Evolutionary conservation across 208 protist genomes (phyloP), one percentile per base, ranked within the genome.

Genomic region (Acanthamoeba royreba): DNA sequence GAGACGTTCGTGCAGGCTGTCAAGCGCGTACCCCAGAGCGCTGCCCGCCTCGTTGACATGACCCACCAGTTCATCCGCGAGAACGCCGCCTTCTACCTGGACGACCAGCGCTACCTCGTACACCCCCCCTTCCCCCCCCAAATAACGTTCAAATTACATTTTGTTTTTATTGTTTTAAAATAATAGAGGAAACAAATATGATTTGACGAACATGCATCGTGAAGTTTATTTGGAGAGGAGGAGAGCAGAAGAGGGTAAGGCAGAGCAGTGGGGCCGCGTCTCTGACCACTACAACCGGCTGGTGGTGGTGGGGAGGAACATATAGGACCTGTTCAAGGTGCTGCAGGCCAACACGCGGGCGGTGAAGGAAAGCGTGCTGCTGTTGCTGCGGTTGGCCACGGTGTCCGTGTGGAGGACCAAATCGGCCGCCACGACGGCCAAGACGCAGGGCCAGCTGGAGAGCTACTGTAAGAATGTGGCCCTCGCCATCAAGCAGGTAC

Each of bases 331-430:
- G 25, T 86, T 86, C 46, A 55, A 86, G 77, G 40, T 58, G 13
- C 77, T 86, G n/a, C 40, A 55, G 38, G 46, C 77, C 11, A 86
- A 55, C 46, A 55, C 77, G 1, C 7, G 46, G 25, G 77, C 77
- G 42, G 77, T 86, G 33, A 86, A 86, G 42, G 77, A 86, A 28
- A 58, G 45, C 17, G 77, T 86, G 19, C n/a, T 86, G 45, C 43
- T 55, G 40, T 33, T 86, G 35, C 19, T 86, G 43, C 77, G 77
- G n/a, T 86, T 86, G 77, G 77, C 77, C 46, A 86, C 77, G 25
- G 77, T 86, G n/a, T 86, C 77, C 25, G 77, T 86, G 77, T 86
- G 77, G 77, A 47, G 22, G 35, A 86, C 46, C 40, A 86, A 86
- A 45, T 86, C 77, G 11, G 77, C 77, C 46, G 77, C 77, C 43